A percentile compares a stretch with the other conserved stretches of the same genome.
phyloP scores from a whole-genome alignment of 2,329 filamentous ascomycete species.

The Nigrospora osmanthi region DNA sequence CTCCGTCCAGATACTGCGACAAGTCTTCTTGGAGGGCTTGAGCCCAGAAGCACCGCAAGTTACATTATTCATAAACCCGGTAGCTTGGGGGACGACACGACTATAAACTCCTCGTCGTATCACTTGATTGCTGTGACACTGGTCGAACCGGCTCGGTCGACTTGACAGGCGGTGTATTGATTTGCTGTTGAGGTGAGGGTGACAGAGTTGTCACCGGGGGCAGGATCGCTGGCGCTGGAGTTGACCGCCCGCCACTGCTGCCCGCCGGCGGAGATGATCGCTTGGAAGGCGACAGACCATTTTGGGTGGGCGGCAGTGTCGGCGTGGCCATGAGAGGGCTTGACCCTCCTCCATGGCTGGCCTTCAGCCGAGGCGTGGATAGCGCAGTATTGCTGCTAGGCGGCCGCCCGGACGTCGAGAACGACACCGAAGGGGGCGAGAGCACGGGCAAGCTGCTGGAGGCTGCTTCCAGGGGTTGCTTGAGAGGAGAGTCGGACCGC shows the following conservation, averaged over 20 bases:
- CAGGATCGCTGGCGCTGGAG: constrained; percentile 35
- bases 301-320: constrained; percentile 33
- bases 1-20: no score
- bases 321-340: constrained; percentile 24
- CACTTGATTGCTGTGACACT: constrained; percentile 13
- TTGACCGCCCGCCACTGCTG: constrained; percentile 17
- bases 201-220: constrained; percentile 50
- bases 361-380: constrained; percentile 25
- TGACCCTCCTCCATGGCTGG: constrained; percentile 12
- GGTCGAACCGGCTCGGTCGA: constrained; percentile 25
- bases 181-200: constrained; percentile 48
- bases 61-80: no score
- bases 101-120: no score
- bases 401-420: constrained; percentile 11
- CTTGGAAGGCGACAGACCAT: constrained; percentile 44
- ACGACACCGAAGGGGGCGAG: constrained; percentile 16
- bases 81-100: no score
- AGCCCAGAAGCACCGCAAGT: no score
- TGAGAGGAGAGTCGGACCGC: constrained; percentile 18
- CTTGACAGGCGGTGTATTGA: constrained; percentile 55
- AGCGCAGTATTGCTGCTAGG: constrained; percentile 12
- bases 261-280: constrained; percentile 35
- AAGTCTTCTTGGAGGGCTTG: no score
- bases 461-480: constrained; percentile 14
- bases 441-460: constrained; percentile 12